These are phyloP conservation scores for Geranium rotundifolium DNA, from an alignment of 345 rosid species.

Conservation along the genomic window DNA sequence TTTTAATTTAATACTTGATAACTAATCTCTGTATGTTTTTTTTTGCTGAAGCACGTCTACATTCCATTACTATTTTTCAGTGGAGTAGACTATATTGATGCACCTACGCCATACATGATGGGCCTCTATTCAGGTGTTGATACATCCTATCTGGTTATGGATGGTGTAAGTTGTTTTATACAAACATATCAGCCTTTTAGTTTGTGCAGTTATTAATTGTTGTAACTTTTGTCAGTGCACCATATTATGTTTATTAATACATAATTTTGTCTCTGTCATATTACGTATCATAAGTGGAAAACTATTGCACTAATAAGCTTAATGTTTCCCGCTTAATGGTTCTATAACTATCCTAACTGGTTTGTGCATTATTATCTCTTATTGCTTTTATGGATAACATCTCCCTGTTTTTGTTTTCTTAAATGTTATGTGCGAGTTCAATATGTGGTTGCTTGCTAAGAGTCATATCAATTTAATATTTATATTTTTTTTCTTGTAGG, in stretches of 20 bases:
- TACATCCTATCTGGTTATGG: conserved; percentile 77
- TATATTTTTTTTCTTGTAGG: conserved; percentile 35
- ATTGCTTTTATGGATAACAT: not conserved
- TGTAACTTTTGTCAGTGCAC: not conserved
- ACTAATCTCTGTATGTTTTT: conserved; percentile 49
- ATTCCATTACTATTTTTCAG: conserved; percentile 99
- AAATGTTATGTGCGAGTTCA: not conserved
- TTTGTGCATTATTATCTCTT: not conserved
- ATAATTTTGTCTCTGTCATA: no score
- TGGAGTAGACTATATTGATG: conserved; percentile 99
- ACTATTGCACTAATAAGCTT: no score
- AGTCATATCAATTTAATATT: not conserved
- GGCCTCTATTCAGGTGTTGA: conserved; percentile 97
- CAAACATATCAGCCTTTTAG: not conserved
- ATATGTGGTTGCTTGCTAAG: not conserved
- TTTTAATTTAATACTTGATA: conserved; percentile 2
- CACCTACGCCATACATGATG: conserved; percentile 99
- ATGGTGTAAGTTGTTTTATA: conserved; percentile 66
- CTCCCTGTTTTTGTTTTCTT: not conserved
- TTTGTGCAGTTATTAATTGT: conserved; percentile 2
- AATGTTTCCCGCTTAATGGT: no score
- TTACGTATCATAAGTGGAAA: no score
- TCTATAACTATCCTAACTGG: not conserved
- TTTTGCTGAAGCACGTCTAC: conserved; percentile 93
- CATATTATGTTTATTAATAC: no score